phyloP scores from a whole-genome alignment of 768 basidiomycete species.

The Amyloporia xantha region DNA sequence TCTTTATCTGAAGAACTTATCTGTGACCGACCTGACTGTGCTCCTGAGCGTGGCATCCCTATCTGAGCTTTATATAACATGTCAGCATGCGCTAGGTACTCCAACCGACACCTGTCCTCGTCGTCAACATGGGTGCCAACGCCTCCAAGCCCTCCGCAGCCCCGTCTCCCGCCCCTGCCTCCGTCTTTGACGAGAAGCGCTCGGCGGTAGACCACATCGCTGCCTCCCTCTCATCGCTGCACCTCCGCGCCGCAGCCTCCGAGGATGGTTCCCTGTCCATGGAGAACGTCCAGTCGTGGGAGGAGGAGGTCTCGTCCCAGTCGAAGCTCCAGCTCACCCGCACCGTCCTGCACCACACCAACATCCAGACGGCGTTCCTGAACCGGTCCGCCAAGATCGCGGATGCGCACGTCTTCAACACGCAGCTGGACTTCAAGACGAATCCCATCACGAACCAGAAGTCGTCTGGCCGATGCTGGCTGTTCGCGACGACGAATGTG shows the following conservation, averaged over 20 bases:
- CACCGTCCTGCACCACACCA: conserved; percentile 62
- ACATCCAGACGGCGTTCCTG: conserved; percentile 57
- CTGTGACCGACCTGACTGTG: no score
- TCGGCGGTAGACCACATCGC: conserved; percentile 10
- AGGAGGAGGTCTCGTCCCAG: conserved; percentile 43
- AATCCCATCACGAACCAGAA: conserved; percentile 83
- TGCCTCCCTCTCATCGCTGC: conserved; percentile 8
- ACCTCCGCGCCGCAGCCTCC: conserved; percentile 34
- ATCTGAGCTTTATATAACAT: not conserved
- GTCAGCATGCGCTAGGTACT: not conserved
- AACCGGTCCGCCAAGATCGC: conserved; percentile 54
- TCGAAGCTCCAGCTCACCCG: conserved; percentile 70
- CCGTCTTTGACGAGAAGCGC: conserved; percentile 18
- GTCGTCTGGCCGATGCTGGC: conserved; percentile 89
- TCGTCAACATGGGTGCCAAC: conserved; percentile 29
- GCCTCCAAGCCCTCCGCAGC: conserved; percentile 24
- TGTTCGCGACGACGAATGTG: conserved; percentile 89
- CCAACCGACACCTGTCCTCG: not conserved
- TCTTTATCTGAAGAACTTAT: no score
- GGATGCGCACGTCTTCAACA: conserved; percentile 79
- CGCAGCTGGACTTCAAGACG: conserved; percentile 72
- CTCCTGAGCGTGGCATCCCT: no score
- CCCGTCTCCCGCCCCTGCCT: conserved; percentile 3
- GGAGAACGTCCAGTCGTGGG: conserved; percentile 61
- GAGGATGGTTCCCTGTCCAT: conserved; percentile 55